A percentile compares a stretch with the other conserved stretches of the same genome.
These are phyloP conservation scores for Tylopilus subfusipes DNA, from an alignment of 768 basidiomycete species.

Conservation along the genomic window DNA sequence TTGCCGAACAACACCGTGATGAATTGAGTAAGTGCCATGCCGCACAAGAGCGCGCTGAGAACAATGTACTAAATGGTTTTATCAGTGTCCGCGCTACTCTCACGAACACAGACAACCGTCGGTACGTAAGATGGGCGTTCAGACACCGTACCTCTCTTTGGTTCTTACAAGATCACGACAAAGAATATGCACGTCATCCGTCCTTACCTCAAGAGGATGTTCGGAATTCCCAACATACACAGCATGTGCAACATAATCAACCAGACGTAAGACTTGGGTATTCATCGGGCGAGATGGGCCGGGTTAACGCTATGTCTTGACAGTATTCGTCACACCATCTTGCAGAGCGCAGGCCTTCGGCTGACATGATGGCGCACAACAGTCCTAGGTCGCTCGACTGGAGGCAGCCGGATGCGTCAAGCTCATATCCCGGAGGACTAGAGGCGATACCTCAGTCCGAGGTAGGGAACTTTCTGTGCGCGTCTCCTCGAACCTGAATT, in stretches of 20 bases:
- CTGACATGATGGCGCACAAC: conserved; percentile 33
- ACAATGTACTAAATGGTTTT: conserved; percentile 15
- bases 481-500: conserved; percentile 25
- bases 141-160: conserved; percentile 2
- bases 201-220: conserved; percentile 31
- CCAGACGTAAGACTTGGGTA: conserved; percentile 31
- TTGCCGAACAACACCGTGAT: conserved; percentile 69
- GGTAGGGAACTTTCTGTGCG: conserved; percentile 21
- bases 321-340: conserved; percentile 35
- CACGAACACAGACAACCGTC: conserved; percentile 34
- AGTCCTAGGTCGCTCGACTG: conserved; percentile 33
- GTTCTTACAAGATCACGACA: conserved; percentile 22
- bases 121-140: conserved; percentile 27
- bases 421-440: conserved; percentile 26
- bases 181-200: conserved; percentile 34
- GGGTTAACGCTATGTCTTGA: conserved; percentile 21
- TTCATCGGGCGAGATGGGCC: conserved; percentile 10
- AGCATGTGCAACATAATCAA: conserved; percentile 28
- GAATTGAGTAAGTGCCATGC: conserved; percentile 41
- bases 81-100: conserved; percentile 34
- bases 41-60: conserved; percentile 15
- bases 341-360: conserved; percentile 30
- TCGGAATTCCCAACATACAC: conserved; percentile 29
- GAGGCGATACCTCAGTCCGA: conserved; percentile 34
- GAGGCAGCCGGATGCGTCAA: conserved; percentile 33